Percentiles rank a stretch among this genome's conserved stretches.
These are phyloP conservation scores for Podila epigama DNA, from an alignment of 192 early-diverging fungal species.

Conservation along the genomic window DNA sequence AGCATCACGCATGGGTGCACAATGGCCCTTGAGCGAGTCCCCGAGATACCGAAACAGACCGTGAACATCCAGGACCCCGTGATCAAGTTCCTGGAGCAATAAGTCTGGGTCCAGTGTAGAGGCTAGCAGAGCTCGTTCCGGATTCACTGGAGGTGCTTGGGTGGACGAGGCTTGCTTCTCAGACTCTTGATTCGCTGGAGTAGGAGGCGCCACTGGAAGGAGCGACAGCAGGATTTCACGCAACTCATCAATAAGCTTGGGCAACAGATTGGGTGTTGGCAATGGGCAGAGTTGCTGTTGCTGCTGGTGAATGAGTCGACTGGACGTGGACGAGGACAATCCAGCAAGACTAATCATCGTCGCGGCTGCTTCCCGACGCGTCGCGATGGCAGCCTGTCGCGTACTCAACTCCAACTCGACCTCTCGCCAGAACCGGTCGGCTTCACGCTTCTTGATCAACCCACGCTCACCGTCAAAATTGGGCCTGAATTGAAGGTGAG, in stretches of 20 bases:
- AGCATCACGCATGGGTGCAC: conserved; percentile 70
- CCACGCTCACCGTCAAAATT: conserved; percentile 80
- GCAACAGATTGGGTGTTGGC: conserved; percentile 24
- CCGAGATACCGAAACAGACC: conserved; percentile 67
- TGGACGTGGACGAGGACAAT: conserved; percentile 20
- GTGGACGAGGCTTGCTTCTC: too few relatives aligned
- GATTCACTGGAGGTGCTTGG: conserved; percentile 45
- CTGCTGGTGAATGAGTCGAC: conserved; percentile 60
- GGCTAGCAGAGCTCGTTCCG: conserved; percentile 48
- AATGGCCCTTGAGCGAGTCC: conserved; percentile 68
- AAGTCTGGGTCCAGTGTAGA: conserved; percentile 65
- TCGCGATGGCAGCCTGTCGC: conserved; percentile 37
- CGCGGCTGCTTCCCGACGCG: conserved; percentile 50
- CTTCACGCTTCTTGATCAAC: conserved; percentile 65
- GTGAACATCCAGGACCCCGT: conserved; percentile 69
- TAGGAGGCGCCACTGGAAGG: conserved; percentile 24
- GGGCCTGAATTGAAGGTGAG: conserved; percentile 88
- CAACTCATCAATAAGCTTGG: conserved; percentile 69
- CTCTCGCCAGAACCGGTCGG: conserved; percentile 75
- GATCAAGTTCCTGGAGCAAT: conserved; percentile 68
- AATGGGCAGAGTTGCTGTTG: conserved; percentile 39
- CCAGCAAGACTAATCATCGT: conserved; percentile 31
- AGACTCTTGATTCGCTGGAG: conserved; percentile 3
- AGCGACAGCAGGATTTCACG: conserved; percentile 75
- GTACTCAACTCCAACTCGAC: conserved; percentile 55